These are phyloP conservation scores for Globisporangium camurandrum DNA, from an alignment of 352 stramenopile species.

Conservation along the genomic window DNA sequence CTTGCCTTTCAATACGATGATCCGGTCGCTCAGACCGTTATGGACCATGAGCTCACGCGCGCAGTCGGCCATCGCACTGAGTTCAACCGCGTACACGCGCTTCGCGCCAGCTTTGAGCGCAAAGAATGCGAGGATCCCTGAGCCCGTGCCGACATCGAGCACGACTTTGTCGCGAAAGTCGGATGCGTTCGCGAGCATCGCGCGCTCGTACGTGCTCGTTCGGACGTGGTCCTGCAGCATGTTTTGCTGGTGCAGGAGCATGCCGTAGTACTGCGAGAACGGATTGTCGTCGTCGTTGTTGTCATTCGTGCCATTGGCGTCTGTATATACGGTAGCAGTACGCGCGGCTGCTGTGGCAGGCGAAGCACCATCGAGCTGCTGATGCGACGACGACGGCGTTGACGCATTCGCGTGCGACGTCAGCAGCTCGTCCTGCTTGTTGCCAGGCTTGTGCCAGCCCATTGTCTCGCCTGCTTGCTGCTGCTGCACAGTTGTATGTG, in stretches of 20 bases:
- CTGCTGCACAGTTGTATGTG: too few species aligned
- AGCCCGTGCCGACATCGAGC: constrained; percentile 98
- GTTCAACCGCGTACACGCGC: constrained; percentile 93
- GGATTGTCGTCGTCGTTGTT: constrained; percentile 70
- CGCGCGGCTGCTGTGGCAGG: neutral
- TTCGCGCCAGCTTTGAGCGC: constrained; percentile 94
- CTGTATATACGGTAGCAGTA: neutral
- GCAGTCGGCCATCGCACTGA: constrained; percentile 97
- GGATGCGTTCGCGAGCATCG: constrained; percentile 94
- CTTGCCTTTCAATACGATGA: constrained; percentile 96
- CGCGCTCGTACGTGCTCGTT: constrained; percentile 97
- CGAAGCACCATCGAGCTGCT: too few species aligned
- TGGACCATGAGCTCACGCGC: constrained; percentile 90
- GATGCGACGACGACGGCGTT: too few species aligned
- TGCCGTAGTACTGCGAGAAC: constrained; percentile 93
- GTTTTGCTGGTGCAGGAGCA: constrained; percentile 99
- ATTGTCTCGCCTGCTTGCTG: too few species aligned
- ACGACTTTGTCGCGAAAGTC: constrained; percentile 98
- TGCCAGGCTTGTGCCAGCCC: too few species aligned
- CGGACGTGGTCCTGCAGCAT: constrained; percentile 99
- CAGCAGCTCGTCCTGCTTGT: too few species aligned
- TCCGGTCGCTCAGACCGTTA: constrained; percentile 94
- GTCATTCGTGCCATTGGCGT: neutral
- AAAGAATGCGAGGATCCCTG: constrained; percentile 98
- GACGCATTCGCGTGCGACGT: too few species aligned